Conservation (phyloP, 2,329 filamentous ascomycete species). For the Aspergillus sergii region DNA sequence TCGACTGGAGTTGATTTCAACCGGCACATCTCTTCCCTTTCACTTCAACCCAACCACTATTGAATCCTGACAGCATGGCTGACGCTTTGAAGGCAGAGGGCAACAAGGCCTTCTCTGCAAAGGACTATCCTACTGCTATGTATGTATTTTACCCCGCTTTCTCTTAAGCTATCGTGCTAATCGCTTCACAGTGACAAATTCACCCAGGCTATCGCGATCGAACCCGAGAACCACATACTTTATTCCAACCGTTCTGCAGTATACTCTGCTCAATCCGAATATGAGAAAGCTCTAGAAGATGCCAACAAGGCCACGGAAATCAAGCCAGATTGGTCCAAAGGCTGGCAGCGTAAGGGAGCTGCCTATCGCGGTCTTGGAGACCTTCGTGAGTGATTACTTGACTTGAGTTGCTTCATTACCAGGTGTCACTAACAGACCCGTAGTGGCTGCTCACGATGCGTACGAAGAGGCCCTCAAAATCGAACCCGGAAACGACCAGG, state of each 20-base stretch:
- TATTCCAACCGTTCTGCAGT: constrained; percentile 94
- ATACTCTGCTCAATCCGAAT: constrained; percentile 88
- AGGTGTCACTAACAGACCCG: constrained; percentile 14
- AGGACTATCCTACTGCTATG: constrained; percentile 96
- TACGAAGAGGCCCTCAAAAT: constrained; percentile 94
- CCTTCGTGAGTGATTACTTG: constrained; percentile 55
- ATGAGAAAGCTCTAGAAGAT: constrained; percentile 80
- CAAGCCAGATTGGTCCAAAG: constrained; percentile 98
- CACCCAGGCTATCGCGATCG: constrained; percentile 84
- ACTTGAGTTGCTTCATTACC: neutral
- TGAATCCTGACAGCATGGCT: constrained; percentile 55
- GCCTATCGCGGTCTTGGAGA: constrained; percentile 88
- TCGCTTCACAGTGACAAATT: constrained; percentile 75
- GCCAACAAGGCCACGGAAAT: constrained; percentile 91
- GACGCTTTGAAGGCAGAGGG: constrained; percentile 92
- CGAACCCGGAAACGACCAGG: constrained; percentile 87
- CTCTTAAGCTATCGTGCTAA: constrained; percentile 17
- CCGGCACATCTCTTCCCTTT: constrained; percentile 3
- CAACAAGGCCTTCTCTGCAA: constrained; percentile 97
- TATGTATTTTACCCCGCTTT: constrained; percentile 58
- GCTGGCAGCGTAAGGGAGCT: constrained; percentile 90
- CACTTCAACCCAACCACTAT: neutral
- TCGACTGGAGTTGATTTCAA: constrained; percentile 11
- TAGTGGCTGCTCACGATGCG: constrained; percentile 79
- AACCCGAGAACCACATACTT: constrained; percentile 90